A percentile compares a stretch with the other conserved stretches of the same genome.
These are phyloP conservation scores for Capsicum chinense DNA, from an alignment of 257 asterid genomes.

Conservation along the genomic window DNA sequence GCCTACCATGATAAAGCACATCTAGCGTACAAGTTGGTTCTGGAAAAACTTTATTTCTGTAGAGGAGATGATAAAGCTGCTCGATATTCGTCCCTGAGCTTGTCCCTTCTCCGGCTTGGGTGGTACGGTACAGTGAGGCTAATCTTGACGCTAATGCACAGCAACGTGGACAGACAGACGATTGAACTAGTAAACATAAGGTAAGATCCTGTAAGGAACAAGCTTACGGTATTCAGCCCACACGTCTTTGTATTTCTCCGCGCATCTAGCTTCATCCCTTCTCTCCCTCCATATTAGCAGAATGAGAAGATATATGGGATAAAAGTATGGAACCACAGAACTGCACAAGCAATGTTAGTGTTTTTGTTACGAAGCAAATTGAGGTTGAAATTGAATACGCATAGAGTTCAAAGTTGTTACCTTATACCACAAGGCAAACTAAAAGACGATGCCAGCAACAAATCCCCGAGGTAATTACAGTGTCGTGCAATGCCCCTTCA, in stretches of 20 bases:
- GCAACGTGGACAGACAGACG: neutral
- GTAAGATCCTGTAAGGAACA: slow-evolving; percentile 95
- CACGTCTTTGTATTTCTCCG: slow-evolving; percentile 84
- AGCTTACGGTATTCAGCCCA: slow-evolving; percentile 82
- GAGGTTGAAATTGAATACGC: neutral
- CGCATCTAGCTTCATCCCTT: slow-evolving; percentile 95
- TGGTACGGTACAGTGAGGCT: neutral
- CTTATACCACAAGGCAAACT: slow-evolving; percentile 97
- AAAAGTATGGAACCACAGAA: slow-evolving; percentile 86
- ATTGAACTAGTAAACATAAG: slow-evolving; percentile 60
- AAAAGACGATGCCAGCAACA: slow-evolving; percentile 82
- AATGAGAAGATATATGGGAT: slow-evolving; percentile 87
- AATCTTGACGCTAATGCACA: slow-evolving; percentile 3
- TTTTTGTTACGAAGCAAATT: neutral
- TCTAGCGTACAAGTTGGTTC: slow-evolving; percentile 18
- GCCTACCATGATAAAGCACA: neutral
- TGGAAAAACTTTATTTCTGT: neutral
- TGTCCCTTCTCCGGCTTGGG: neutral
- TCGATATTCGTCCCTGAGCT: neutral
- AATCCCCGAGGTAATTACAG: slow-evolving; percentile 94
- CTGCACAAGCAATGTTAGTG: slow-evolving; percentile 46
- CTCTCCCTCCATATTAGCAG: slow-evolving; percentile 96
- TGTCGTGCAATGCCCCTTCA: slow-evolving; percentile 98
- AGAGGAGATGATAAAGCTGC: slow-evolving; percentile 13
- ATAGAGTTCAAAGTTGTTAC: slow-evolving; percentile 41